Base-by-base conservation (phyloP, 129 eudicot genomes). In the Dittrichia graveolens region DNA sequence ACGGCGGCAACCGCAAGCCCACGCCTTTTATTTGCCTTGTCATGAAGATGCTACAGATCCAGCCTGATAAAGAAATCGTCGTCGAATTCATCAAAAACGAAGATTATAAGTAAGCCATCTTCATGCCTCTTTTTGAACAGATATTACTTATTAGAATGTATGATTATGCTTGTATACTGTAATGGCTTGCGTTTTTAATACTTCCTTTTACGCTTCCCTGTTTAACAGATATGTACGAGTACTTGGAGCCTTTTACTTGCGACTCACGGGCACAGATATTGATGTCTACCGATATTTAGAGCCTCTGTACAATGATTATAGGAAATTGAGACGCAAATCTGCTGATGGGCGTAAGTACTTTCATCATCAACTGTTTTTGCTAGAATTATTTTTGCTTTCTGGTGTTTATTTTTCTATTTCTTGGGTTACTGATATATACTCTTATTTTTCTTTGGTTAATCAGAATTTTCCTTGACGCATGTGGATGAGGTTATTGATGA, bases 11-110 rank as follows among this genome's bases (percentile, higher is more conserved):
- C 50, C 94, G 97, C 3, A 90, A 82, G 53, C 97, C 99, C 8
- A 84, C 96, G 1, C 99, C 99, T 4, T 95, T 95, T 70, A 86
- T 95, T 81, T 95, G 99, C 65, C 94, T 95, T 19, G 89, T 95
- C 34, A 81, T 80, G 84, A 95, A 95, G 87, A 95, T 95, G 99
- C 97, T 95, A 55, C 97, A 90, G 91, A 95, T 95, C 74, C 99
- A 95, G 69, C 99, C 99, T 54, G 99, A 95, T 60, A 95, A 91
- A 71, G 99, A 95, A 68, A 95, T 95, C 39, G 99, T 95, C 47
- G 97, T 95, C 7, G 99, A 95, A 59, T 95, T 95, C 67, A 95
- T 90, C 46, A 95, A 88, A 61, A 95, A 95, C 49, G 94, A 92
- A 46, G 99, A 95, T 78, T 95, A 90, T 58, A 90, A 95, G 98